Percentiles rank a stretch among this genome's conserved stretches.
phyloP scores from a whole-genome alignment of 2,329 filamentous ascomycete species.

The Venturia pyrina region DNA sequence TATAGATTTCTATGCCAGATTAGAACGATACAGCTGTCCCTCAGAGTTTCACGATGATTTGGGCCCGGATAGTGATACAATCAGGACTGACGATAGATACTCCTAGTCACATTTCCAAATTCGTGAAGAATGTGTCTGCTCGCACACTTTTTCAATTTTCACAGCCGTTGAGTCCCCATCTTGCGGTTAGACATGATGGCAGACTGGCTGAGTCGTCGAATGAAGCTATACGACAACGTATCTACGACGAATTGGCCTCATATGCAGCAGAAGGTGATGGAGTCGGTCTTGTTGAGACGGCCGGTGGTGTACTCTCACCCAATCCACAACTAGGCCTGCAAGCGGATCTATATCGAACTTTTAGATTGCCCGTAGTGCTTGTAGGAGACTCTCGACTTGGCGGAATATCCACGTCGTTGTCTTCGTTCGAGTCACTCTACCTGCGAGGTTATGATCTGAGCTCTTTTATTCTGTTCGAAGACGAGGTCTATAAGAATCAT shows the following conservation, averaged over 20 bases:
- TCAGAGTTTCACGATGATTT: too few species aligned
- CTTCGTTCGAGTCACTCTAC: slow-evolving; percentile 66
- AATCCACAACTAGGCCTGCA: slow-evolving; percentile 66
- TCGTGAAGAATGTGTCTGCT: slow-evolving; percentile 46
- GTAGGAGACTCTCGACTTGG: slow-evolving; percentile 67
- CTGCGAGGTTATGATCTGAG: slow-evolving; percentile 72
- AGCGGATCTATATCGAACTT: slow-evolving; percentile 64
- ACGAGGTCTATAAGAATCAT: slow-evolving; percentile 57
- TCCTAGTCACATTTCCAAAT: slow-evolving; percentile 51
- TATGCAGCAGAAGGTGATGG: slow-evolving; percentile 36
- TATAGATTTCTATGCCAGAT: too few species aligned
- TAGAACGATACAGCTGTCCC: too few species aligned
- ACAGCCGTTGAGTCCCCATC: slow-evolving; percentile 67
- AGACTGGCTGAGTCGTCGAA: slow-evolving; percentile 1
- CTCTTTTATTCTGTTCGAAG: slow-evolving; percentile 57
- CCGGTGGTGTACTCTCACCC: slow-evolving; percentile 72
- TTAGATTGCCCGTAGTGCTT: slow-evolving; percentile 64
- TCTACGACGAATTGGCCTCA: slow-evolving; percentile 32
- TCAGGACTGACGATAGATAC: neutral
- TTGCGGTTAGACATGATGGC: slow-evolving; percentile 44
- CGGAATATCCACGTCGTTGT: slow-evolving; percentile 71
- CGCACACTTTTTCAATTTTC: slow-evolving; percentile 61
- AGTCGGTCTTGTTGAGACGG: slow-evolving; percentile 69
- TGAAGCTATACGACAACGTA: slow-evolving; percentile 11
- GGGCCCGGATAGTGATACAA: too few species aligned